These are phyloP conservation scores for Phytophthora syringae DNA, from an alignment of 352 stramenopile genomes.

Conservation along the genomic window DNA sequence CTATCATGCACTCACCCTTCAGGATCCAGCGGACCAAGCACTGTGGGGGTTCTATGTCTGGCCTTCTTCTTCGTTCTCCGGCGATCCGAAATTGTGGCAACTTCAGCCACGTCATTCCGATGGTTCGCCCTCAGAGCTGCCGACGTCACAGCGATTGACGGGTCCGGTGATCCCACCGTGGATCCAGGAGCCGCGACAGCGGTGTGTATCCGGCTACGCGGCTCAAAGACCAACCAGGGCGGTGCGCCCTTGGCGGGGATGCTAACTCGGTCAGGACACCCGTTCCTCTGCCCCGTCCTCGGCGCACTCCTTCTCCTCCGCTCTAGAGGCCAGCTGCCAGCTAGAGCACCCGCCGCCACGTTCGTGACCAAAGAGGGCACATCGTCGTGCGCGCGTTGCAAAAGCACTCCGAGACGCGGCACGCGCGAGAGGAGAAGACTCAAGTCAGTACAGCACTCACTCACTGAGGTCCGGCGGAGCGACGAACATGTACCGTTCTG, in stretches of 20 bases:
- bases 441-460: too few relatives aligned
- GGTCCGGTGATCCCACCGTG: not conserved
- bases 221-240: not conserved
- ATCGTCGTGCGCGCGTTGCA: too few relatives aligned
- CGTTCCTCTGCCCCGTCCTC: not conserved
- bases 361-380: too few relatives aligned
- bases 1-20: not conserved
- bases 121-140: not conserved
- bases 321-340: too few relatives aligned
- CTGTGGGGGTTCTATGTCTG: conserved; percentile 11
- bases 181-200: not conserved
- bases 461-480: too few relatives aligned
- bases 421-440: too few relatives aligned
- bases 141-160: not conserved
- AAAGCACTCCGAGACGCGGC: too few relatives aligned
- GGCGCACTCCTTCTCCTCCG: not conserved
- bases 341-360: too few relatives aligned
- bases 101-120: not conserved
- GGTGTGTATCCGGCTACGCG: not conserved
- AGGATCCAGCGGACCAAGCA: not conserved
- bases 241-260: not conserved
- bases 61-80: conserved; percentile 5
- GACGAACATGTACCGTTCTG: too few relatives aligned
- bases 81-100: not conserved
- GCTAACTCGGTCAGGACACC: not conserved